These are phyloP conservation scores for Sarocladiaceae sp. DNA, from an alignment of 2,329 filamentous ascomycete species.

Conservation along the genomic window DNA sequence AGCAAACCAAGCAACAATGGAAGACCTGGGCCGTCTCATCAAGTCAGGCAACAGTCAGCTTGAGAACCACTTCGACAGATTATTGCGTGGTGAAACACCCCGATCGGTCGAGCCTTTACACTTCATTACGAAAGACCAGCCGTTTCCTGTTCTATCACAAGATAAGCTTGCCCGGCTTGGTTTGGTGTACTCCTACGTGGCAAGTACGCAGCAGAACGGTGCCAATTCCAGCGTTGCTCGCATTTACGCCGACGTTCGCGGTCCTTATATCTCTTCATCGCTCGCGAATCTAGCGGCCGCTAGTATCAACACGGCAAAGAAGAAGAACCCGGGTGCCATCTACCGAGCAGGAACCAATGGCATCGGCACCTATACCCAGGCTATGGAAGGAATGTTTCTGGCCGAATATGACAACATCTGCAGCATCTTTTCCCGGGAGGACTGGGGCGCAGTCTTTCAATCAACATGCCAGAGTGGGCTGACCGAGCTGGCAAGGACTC, in stretches of 20 bases:
- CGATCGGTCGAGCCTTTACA: conserved; percentile 83
- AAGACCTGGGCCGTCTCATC: conserved; percentile 73
- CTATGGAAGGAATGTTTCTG: conserved; percentile 80
- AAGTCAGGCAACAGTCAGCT: conserved; percentile 77
- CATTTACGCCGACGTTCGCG: conserved; percentile 81
- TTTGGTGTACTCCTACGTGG: conserved; percentile 75
- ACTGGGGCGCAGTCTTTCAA: conserved; percentile 77
- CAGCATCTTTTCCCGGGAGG: conserved; percentile 78
- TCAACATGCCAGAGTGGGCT: conserved; percentile 75
- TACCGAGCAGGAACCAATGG: conserved; percentile 89
- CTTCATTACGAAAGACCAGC: conserved; percentile 82
- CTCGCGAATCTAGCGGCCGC: conserved; percentile 84
- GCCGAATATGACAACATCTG: conserved; percentile 91
- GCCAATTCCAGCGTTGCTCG: conserved; percentile 69
- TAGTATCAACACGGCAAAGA: conserved; percentile 77
- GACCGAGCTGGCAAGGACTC: conserved; percentile 76
- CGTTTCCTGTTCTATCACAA: conserved; percentile 76
- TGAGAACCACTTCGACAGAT: conserved; percentile 76
- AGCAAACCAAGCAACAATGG: conserved; percentile 84
- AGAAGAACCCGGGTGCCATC: conserved; percentile 74
- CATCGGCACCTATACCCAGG: conserved; percentile 82
- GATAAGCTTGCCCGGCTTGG: conserved; percentile 73
- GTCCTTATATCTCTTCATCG: conserved; percentile 78
- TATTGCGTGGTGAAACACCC: conserved; percentile 71
- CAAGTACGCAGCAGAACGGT: conserved; percentile 48